Percentiles rank a stretch among this genome's conserved stretches.
Conservation (phyloP, 2,329 filamentous ascomycete species). For the Neocucurbitaria cava region DNA sequence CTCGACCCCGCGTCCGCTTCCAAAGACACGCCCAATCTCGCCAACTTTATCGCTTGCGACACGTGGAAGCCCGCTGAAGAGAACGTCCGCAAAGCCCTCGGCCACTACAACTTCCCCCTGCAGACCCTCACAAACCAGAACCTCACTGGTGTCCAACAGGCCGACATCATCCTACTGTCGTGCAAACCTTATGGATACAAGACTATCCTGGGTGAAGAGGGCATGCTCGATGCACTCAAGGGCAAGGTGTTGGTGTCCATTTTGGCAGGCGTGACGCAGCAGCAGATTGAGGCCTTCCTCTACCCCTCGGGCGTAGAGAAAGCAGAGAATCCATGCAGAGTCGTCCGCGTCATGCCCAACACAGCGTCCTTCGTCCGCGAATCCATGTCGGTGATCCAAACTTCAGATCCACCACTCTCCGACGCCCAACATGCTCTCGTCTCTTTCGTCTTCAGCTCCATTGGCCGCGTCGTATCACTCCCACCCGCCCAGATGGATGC, state of each 20-base stretch:
- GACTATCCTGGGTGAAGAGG: slow-evolving; percentile 70
- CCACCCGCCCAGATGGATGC: slow-evolving; percentile 74
- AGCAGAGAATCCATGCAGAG: slow-evolving; percentile 60
- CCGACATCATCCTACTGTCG: slow-evolving; percentile 76
- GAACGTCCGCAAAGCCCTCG: slow-evolving; percentile 70
- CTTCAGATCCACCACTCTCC: slow-evolving; percentile 64
- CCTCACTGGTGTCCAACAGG: slow-evolving; percentile 68
- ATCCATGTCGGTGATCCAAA: slow-evolving; percentile 79
- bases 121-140: slow-evolving; percentile 76
- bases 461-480: slow-evolving; percentile 74
- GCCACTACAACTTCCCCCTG: slow-evolving; percentile 67
- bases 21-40: slow-evolving; percentile 58
- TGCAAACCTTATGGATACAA: slow-evolving; percentile 82
- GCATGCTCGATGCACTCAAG: slow-evolving; percentile 74
- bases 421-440: slow-evolving; percentile 64
- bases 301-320: slow-evolving; percentile 58
- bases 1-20: slow-evolving; percentile 51
- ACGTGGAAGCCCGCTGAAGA: slow-evolving; percentile 72
- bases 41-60: slow-evolving; percentile 82
- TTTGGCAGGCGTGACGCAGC: slow-evolving; percentile 75
- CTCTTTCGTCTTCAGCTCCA: slow-evolving; percentile 77
- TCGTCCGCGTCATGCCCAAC: slow-evolving; percentile 86
- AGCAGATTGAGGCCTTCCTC: slow-evolving; percentile 71
- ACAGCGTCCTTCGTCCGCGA: slow-evolving; percentile 80
- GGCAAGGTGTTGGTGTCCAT: slow-evolving; percentile 86